Evolutionary conservation across 352 stramenopile species (phyloP), one percentile per base, ranked within the genome.

Genomic region (Achlya hypogyna): DNA sequence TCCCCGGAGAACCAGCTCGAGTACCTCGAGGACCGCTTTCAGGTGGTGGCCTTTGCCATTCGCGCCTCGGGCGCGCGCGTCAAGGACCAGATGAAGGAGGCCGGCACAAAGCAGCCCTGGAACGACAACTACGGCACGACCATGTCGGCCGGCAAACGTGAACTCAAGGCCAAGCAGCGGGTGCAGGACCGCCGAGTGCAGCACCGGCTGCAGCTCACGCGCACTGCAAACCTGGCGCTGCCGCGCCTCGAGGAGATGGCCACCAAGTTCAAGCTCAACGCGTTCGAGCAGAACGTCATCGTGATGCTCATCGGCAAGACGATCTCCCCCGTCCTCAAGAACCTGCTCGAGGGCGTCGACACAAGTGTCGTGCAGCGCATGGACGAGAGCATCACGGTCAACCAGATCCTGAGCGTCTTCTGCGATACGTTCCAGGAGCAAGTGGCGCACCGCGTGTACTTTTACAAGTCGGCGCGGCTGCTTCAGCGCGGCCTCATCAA

Each of bases 81-180:
- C 35, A 95, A 96, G 70, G 83, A 92, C 63, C 82, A 92, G 70
- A 93, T 95, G 84, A 96, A 96, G 69, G 86, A 96, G 59, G 84
- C 86, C 23, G 84, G 80, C 22, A 91, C 83, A 5, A 92, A 91
- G 51, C 82, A 90, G 67, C 82, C 81, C 6, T 93, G 80, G 85
- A 82, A 89, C 51, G 78, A 75, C 34, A 92, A 78, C 4, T 75
- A 58, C 23, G 60, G 60, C 60, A 74, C 78, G 14, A 70, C 82
- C 4, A 80, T 82, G 12, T 81, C 75, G 8, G 84, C 84, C 5
- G 83, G 87, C 1, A 73, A 81, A 32, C 74, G 87, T 12, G 87
- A 96, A 60, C 78, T 96, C 27, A 91, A 92, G 70, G 87, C 87
- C 10, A 96, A 96, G 76, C 79, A 92, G 69, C 79, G 82, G 27